These are phyloP conservation scores for Fusarium proliferatum DNA, from an alignment of 2,329 filamentous ascomycete genomes.

Conservation along the genomic window DNA sequence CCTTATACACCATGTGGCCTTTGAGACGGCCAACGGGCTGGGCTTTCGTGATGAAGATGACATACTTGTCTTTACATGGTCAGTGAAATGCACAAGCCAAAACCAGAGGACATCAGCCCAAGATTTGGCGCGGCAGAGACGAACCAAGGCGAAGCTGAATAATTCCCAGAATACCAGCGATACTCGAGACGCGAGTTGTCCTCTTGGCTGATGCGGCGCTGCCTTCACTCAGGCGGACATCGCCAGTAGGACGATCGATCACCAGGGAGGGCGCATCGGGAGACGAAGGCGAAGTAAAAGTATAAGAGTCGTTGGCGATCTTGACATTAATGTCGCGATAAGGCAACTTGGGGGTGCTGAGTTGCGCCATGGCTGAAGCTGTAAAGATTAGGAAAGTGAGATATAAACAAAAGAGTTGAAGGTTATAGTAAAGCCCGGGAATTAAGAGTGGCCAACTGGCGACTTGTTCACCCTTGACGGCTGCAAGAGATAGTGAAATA, in stretches of 20 bases:
- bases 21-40: conserved; percentile 90
- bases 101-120: conserved; percentile 13
- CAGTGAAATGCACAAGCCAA: conserved; percentile 31
- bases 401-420: conserved; percentile 3
- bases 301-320: conserved; percentile 90
- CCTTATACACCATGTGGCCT: conserved; percentile 96
- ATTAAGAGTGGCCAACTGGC: conserved; percentile 32
- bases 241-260: conserved; percentile 91
- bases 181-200: conserved; percentile 80
- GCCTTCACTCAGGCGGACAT: conserved; percentile 86
- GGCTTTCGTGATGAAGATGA: conserved; percentile 95
- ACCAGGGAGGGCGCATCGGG: conserved; percentile 88
- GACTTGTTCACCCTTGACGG: conserved; percentile 36
- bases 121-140: conserved; percentile 39
- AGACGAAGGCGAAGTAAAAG: conserved; percentile 95
- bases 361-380: conserved; percentile 50
- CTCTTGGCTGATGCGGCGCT: conserved; percentile 80
- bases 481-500: conserved; percentile 22
- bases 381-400: conserved; percentile 18
- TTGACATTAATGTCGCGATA: conserved; percentile 98
- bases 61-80: conserved; percentile 80
- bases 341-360: conserved; percentile 63
- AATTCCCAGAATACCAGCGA: conserved; percentile 93
- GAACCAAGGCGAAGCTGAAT: conserved; percentile 92
- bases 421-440: conserved; percentile 20